Evolutionary conservation across 495 filamentous ascomycete species (phyloP), one percentile per base, ranked within the genome.

Genomic region (Penicillium canariense): DNA sequence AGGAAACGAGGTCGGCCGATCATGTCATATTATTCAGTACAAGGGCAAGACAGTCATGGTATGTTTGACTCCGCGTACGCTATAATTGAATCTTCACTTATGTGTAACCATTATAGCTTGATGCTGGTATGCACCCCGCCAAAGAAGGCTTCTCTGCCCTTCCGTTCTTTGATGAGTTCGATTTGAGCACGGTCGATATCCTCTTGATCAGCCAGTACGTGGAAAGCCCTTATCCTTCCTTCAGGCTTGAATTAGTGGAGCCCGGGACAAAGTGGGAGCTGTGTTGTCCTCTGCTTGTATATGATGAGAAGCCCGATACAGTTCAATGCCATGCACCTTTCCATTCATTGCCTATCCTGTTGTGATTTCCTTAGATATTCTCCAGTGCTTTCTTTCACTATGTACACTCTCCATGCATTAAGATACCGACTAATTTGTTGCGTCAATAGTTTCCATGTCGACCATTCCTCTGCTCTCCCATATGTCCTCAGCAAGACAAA

Each of bases 11-110:
- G 94, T 98, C 50, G 94, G 94, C 48, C 82, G 94, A 52, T 97
- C 94, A 54, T 97, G 94, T 73, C 94, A 98, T 68, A 96, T 98
- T 53, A 84, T 98, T 25, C 90, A 97, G 65, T 98, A 98, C 81
- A 98, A 97, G 66, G 94, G 94, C 17, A 98, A 98, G 67, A 97
- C 94, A 5, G 89, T 98, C 54, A 98, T 98, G 94, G 90, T 93
- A 74, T 53, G 85, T 14, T 27, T 60, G 18, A 40, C 14, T 28
- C 22, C 15, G 23, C 12, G 14, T 23, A 14, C 7, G 17, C 7
- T 44, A 9, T 40, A 5, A 27, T 28, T 28, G 25, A 34, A 2
- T 11, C 23, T 15, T 4, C 43, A 36, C 68, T 70, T 31, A 75
- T 40, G n/a, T 14, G 17, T 27, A 27, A 3, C 10, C 42, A 50